Base-by-base conservation (phyloP, 805 yeast genomes). In the Ogataea populi-albae region DNA sequence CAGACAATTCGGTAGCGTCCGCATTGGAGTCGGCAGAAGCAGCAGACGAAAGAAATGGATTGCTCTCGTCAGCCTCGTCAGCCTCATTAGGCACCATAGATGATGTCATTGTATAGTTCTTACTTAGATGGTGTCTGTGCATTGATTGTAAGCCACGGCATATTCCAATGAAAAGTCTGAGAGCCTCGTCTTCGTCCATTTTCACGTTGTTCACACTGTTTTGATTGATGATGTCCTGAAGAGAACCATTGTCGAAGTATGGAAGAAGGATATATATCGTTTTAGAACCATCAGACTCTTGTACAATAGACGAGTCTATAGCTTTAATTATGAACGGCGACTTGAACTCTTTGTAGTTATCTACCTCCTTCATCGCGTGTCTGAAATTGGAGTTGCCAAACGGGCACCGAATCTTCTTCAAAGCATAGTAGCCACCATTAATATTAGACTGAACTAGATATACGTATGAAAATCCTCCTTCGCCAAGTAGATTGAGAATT, bases 391-490 rank as follows among this genome's bases (percentile, higher is more conserved):
- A 85, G 30, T 83, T 72, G 1, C 96, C 96, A 60, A 81, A 85
- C 2, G 95, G 88, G 59, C 96, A 88, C 41, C 89, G 67, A 35
- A 87, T 85, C 64, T 85, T 84, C 65, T 89, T 89, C 53, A 89
- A 64, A 3, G 96, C 96, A 52, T 77, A 85, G 26, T 59, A 56
- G 23, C 71, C 72, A 22, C 70, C 64, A 45, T 68, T 64, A 17
- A 66, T 57, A n/a, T 31, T 34, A 28, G 67, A 65, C 45, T 77
- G 69, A 3, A 88, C 95, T 16, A 87, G 65, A 53, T 89, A 89
- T 6, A 86, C 95, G 49, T 83, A 87, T 1, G 95, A 81, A 54
- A 83, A 84, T 10, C 93, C 94, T 3, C 95, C 95, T 63, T 88
- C 97, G 7, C 95, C 96, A 5, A 89, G 65, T n/a, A 89, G 68